These are phyloP conservation scores for Botrytis hyacinthi DNA, from an alignment of 2,329 filamentous ascomycete genomes.

Conservation along the genomic window DNA sequence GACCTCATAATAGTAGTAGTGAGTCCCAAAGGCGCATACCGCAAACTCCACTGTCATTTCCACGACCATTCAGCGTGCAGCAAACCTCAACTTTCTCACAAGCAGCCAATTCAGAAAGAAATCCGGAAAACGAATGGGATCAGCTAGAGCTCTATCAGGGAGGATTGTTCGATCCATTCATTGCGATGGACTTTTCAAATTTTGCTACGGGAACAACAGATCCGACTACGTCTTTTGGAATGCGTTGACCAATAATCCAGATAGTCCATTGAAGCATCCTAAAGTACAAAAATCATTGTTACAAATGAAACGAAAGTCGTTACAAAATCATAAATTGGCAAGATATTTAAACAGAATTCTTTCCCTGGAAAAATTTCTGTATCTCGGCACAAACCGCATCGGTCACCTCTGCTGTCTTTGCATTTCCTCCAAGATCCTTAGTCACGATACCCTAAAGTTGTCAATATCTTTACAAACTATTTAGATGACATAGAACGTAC, in stretches of 20 bases:
- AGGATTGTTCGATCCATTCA: neutral
- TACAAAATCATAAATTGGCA: neutral
- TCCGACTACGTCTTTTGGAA: neutral
- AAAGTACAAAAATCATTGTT: neutral
- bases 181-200: neutral
- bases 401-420: slow-evolving; percentile 32
- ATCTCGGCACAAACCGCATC: slow-evolving; percentile 34
- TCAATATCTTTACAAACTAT: neutral
- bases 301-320: neutral
- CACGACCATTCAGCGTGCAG: neutral
- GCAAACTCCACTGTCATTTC: neutral
- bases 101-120: neutral
- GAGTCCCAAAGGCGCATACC: neutral
- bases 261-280: neutral
- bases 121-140: neutral
- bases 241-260: neutral
- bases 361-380: slow-evolving; percentile 12
- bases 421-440: slow-evolving; percentile 50
- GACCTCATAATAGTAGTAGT: neutral
- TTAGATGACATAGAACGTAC: neutral
- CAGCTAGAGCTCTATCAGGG: neutral
- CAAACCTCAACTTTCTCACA: neutral
- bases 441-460: neutral
- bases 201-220: neutral
- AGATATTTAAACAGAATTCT: neutral